These are phyloP conservation scores for Panus rudis DNA, from an alignment of 768 basidiomycete species.

Conservation along the genomic window DNA sequence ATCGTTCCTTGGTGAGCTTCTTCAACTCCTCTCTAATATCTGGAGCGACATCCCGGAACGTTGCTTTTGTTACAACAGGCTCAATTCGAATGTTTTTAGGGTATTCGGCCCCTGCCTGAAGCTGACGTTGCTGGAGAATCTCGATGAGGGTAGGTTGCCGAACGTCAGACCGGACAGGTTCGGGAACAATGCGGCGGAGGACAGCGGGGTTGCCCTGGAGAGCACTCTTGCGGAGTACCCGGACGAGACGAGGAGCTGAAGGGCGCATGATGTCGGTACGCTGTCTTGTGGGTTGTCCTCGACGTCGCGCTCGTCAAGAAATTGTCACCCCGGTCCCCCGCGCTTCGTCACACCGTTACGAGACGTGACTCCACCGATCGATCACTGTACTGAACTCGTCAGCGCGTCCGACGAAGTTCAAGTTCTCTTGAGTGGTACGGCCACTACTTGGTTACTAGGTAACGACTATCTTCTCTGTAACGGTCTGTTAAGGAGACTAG, in stretches of 20 bases:
- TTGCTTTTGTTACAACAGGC: conserved; percentile 31
- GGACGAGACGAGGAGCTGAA: conserved; percentile 26
- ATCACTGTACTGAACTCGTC: too few relatives aligned
- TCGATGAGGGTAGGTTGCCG: conserved; percentile 31
- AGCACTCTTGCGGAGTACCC: conserved; percentile 31
- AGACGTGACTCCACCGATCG: too few relatives aligned
- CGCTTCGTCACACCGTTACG: too few relatives aligned
- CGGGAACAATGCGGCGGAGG: conserved; percentile 16
- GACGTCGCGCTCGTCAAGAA: conserved; percentile 1
- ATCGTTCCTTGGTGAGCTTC: conserved; percentile 27
- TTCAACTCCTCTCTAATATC: conserved; percentile 34
- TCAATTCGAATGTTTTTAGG: conserved; percentile 47
- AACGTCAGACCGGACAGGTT: conserved; percentile 19
- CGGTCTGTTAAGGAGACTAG: too few relatives aligned
- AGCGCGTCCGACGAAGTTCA: too few relatives aligned
- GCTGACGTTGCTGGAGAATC: conserved; percentile 33
- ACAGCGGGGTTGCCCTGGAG: conserved; percentile 12
- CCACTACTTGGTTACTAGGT: too few relatives aligned
- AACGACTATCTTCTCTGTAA: too few relatives aligned
- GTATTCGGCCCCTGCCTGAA: conserved; percentile 32
- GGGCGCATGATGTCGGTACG: conserved; percentile 22
- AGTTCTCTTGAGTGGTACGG: too few relatives aligned
- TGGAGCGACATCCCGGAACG: conserved; percentile 32
- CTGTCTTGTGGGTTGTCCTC: not conserved
- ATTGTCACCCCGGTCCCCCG: too few relatives aligned